Evolutionary conservation across 257 asterid species (phyloP), one percentile per base, ranked within the genome.

Genomic region (Solanum habrochaites): DNA sequence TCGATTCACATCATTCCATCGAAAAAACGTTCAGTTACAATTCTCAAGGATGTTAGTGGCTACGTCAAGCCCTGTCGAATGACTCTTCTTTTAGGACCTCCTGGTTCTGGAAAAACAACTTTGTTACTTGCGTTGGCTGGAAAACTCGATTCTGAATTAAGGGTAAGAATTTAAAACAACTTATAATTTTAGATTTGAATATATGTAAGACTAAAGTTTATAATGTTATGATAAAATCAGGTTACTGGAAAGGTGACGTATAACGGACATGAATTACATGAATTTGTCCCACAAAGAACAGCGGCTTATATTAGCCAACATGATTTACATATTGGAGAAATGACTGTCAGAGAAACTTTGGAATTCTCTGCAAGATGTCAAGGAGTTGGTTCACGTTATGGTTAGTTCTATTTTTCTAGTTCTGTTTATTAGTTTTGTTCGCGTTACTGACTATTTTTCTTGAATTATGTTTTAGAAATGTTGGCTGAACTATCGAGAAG

Each of bases 301-400:
- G 92, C 96, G 1, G 94, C 96, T 1, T 94, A 93, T 66, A 91
- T 94, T 78, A 94, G 98, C 85, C 97, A 93, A 43, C 88, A 93
- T 77, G 98, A 94, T 91, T 75, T 92, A 83, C 98, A 95, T 86
- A 89, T 91, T 13, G 96, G 94, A 85, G 98, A 95, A 86, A 87
- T 95, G 96, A 95, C 98, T 11, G 98, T 95, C 1, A 90, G 92
- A 89, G 98, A 95, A 87, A 95, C 98, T 15, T 88, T 95, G 71
- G 94, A 94, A 16, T 93, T 95, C 87, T 93, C 98, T 3, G 97
- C 96, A 11, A 90, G 94, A 87, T 94, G 97, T 77, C 97, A 95
- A 81, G 98, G 98, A 5, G 94, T 94, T 37, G 98, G 98, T 56
- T 90, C 94, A 8, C 93, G 95, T 70, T 93, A 93, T 73, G 97